Evolutionary conservation across 108 stramenopile species (phyloP).

Genomic region (Conticribra weissflogii): DNA sequence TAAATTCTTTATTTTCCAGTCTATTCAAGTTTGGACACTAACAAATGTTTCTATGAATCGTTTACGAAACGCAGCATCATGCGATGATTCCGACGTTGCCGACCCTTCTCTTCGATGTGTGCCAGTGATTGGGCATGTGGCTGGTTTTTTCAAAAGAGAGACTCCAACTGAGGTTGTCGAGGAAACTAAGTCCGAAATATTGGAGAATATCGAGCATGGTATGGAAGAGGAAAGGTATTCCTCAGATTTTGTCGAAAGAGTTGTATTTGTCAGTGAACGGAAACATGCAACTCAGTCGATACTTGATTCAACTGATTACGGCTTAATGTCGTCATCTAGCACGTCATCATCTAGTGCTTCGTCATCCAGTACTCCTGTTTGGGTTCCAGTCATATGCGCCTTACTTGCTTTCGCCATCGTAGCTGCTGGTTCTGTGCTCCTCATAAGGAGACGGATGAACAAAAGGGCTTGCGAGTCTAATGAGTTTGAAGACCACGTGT

Average conservation of each 20-base stretch:
- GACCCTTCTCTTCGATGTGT: background rate
- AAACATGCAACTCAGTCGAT: too few species aligned
- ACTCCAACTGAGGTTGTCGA: background rate
- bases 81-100: background rate
- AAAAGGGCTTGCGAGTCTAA: too few species aligned
- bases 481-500: too few species aligned
- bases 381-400: too few species aligned
- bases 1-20: background rate
- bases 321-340: too few species aligned
- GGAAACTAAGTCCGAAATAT: background rate
- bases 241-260: background rate
- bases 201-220: background rate
- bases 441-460: too few species aligned
- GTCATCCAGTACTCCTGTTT: too few species aligned
- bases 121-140: background rate
- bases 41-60: background rate
- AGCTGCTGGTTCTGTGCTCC: too few species aligned
- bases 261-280: background rate
- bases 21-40: background rate
- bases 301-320: too few species aligned
- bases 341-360: too few species aligned
- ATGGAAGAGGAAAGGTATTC: constrained; percentile 6
- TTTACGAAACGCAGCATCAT: background rate
- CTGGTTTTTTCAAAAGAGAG: background rate
- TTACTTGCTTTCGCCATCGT: too few species aligned